Evolutionary conservation across 495 filamentous ascomycete genomes (phyloP), one percentile per base, ranked within the genome.

Genomic region (Achaetomiella virescens): DNA sequence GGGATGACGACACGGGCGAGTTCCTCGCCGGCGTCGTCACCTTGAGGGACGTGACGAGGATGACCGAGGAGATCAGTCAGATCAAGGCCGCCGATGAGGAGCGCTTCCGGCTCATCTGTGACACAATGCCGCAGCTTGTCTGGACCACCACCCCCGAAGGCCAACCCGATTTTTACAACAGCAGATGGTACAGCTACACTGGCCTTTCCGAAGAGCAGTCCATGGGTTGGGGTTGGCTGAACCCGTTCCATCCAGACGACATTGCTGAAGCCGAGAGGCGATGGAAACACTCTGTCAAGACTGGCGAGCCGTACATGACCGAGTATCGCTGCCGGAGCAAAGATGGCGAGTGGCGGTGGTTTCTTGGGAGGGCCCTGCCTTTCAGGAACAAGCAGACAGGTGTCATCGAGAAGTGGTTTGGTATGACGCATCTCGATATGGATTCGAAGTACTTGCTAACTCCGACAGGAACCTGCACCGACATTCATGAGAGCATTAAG

Each of bases 121-220:
- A 89, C 51, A 80, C 79, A 17, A 83, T 88, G 72, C 86, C 86
- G 9, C 82, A 84, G n/a, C n/a, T n/a, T n/a, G n/a, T n/a, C n/a
- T n/a, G n/a, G n/a, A n/a, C n/a, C n/a, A n/a, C n/a, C n/a, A n/a
- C n/a, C n/a, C n/a, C n/a, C n/a, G n/a, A n/a, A n/a, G n/a, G n/a
- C n/a, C n/a, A n/a, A n/a, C n/a, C n/a, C n/a, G n/a, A n/a, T n/a
- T n/a, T n/a, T n/a, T n/a, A n/a, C n/a, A n/a, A n/a, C n/a, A n/a
- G n/a, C n/a, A n/a, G n/a, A n/a, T n/a, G n/a, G n/a, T n/a, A n/a
- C n/a, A n/a, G 62, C 75, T 89, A 85, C 61, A 90, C 86, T 1
- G 85, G 86, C 2, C 62, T 86, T 31, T 76, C 80, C 0, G 65
- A 68, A 33, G 78, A 85, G 52, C 61, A 81, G 11, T 75, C 70